Evolutionary conservation across 371 early-diverging fungal species (phyloP).

Genomic region (Batkoa obscura): DNA sequence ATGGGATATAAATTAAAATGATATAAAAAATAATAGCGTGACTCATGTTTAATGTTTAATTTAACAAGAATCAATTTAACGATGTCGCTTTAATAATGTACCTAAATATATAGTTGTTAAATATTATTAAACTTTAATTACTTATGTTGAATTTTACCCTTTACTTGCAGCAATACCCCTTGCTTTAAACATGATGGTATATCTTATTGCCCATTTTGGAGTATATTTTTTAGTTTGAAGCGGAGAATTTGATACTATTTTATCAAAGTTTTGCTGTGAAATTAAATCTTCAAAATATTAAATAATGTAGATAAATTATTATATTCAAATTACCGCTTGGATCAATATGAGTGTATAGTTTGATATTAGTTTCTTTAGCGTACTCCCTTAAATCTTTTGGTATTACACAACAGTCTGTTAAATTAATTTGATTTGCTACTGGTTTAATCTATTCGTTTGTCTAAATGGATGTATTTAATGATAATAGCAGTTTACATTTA

Average conservation of each 20-base stretch:
- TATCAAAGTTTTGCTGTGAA: neutral
- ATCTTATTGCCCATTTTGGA: neutral
- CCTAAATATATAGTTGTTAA: neutral
- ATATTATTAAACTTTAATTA: neutral
- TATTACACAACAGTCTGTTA: slow-evolving; percentile 4
- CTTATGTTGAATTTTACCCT: neutral
- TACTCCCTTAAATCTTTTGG: neutral
- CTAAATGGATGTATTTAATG: neutral
- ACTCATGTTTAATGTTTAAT: too few species aligned
- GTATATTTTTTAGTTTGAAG: neutral
- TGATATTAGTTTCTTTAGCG: neutral
- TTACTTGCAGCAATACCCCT: neutral
- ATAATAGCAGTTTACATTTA: neutral
- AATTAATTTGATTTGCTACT: neutral
- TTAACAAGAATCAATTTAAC: too few species aligned
- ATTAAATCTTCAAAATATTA: neutral
- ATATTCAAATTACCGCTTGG: neutral
- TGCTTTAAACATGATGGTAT: neutral
- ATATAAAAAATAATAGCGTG: too few species aligned
- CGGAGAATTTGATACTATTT: too few species aligned
- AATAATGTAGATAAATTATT: neutral
- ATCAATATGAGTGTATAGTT: slow-evolving; percentile 1
- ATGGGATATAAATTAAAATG: too few species aligned
- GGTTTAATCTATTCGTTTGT: neutral
- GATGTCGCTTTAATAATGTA: neutral